A percentile compares a stretch with the other conserved stretches of the same genome.
Evolutionary conservation across 2,329 filamentous ascomycete species (phyloP).

Genomic region (Ciborinia camelliae): DNA sequence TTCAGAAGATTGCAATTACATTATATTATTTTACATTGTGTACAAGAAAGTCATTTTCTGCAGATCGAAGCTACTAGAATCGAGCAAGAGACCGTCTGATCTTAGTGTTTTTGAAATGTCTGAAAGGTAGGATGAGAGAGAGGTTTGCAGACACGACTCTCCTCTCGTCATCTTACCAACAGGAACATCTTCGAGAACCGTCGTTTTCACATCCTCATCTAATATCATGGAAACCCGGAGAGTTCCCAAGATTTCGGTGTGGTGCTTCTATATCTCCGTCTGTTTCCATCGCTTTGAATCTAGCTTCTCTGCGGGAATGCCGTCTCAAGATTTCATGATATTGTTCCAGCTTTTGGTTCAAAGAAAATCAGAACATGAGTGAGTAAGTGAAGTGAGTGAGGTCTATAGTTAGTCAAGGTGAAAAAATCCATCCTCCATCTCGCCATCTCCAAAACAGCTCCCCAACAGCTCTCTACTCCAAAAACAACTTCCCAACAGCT

Average conservation of each 20-base stretch:
- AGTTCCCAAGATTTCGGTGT: too few relatives aligned
- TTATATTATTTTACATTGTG: too few relatives aligned
- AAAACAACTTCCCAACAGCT: too few relatives aligned
- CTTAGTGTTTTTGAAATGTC: too few relatives aligned
- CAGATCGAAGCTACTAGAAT: too few relatives aligned
- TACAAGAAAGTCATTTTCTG: too few relatives aligned
- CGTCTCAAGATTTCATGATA: too few relatives aligned
- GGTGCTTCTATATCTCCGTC: background rate
- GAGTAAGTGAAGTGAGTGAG: too few relatives aligned
- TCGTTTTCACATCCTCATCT: background rate
- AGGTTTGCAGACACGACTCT: background rate
- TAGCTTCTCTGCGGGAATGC: background rate
- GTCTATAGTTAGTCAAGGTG: background rate
- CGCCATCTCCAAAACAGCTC: background rate
- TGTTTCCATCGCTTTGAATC: too few relatives aligned
- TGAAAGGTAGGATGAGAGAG: background rate
- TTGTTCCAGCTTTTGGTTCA: background rate
- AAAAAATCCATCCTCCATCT: background rate
- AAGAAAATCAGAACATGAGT: background rate
- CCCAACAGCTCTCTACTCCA: background rate
- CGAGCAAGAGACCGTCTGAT: too few relatives aligned
- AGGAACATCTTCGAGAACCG: background rate
- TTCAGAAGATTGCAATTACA: background rate
- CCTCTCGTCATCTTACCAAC: background rate
- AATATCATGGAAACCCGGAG: background rate